Evolutionary conservation across 805 yeast species (phyloP), one percentile per base, ranked within the genome.

Genomic region (Monosporozyma solicola): DNA sequence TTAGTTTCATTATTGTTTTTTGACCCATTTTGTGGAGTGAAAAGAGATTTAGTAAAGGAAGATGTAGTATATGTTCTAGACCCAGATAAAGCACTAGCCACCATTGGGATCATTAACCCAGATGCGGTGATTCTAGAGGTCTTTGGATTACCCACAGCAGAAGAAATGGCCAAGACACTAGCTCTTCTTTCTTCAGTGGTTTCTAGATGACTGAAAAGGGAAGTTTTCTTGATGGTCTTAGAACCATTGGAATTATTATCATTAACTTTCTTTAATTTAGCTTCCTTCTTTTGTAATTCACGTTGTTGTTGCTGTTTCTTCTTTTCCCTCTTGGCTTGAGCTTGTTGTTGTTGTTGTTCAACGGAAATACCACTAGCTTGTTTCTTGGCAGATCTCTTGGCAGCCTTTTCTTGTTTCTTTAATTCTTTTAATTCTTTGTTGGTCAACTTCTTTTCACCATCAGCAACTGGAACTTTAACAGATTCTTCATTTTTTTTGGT

Each of bases 371-470:
- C 90, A 50, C 74, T 78, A 7, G 82, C 84, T 59, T 79, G 86
- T 64, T 87, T 90, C 57, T 83, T 81, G 2, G 96, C 96, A 2
- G 96, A 94, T 66, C 98, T 78, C 67, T 88, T 87, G 41, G 94
- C 95, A 13, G 94, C 94, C 71, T 92, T 91, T 63, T 90, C 96
- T 61, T 81, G 81, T 74, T 90, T 91, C 67, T 89, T 87, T 80
- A 83, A 73, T 61, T 88, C 97, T 67, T 91, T 91, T 56, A 88
- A 74, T 68, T 91, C 95, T 61, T 89, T 90, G 59, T 87, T 87
- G 9, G 87, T 70, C 46, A 84, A 67, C 52, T 71, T 69, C 55
- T 66, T 66, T 33, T 62, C 65, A 24, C 54, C 46, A 66, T 15
- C 24, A 20, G 16, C 29, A 16, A 15, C 41, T 37, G 41, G 41